These are phyloP conservation scores for Citrus reticulata DNA, from an alignment of 345 rosid genomes.

Conservation along the genomic window DNA sequence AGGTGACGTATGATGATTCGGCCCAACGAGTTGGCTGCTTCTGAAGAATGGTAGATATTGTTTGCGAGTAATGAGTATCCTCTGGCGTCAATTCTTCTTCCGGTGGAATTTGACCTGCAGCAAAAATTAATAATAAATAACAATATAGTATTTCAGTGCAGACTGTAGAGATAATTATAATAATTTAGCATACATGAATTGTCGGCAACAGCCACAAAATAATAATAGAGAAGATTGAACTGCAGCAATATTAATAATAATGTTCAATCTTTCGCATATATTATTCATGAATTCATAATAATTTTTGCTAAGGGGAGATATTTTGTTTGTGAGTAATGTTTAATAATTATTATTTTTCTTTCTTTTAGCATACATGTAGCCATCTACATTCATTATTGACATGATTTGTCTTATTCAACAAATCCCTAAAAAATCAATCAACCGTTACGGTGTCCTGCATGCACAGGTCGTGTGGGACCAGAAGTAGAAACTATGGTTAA, in stretches of 20 bases:
- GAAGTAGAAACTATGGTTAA: not conserved
- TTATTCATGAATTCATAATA: no score
- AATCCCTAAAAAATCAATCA: not conserved
- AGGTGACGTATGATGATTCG: slow-evolving; percentile 36
- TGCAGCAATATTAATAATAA: no score
- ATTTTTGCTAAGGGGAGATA: no score
- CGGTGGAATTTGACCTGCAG: slow-evolving; percentile 30
- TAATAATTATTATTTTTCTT: no score
- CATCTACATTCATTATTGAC: not conserved
- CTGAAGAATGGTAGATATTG: slow-evolving; percentile 80
- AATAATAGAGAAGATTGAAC: no score
- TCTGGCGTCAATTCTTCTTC: slow-evolving; percentile 56
- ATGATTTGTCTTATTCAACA: not conserved
- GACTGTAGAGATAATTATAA: not conserved
- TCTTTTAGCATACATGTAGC: no score
- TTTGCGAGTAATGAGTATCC: slow-evolving; percentile 78
- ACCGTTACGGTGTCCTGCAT: no score
- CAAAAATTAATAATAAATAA: not conserved
- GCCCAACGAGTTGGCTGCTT: slow-evolving; percentile 47
- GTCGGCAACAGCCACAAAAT: no score
- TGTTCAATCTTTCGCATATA: no score
- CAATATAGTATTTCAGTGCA: not conserved
- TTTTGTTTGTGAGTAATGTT: no score
- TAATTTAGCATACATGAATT: no score
- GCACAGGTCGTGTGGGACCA: slow-evolving; percentile 9